Conservation (phyloP, 371 early-diverging fungal genomes). For the Coemansia sp. region DNA sequence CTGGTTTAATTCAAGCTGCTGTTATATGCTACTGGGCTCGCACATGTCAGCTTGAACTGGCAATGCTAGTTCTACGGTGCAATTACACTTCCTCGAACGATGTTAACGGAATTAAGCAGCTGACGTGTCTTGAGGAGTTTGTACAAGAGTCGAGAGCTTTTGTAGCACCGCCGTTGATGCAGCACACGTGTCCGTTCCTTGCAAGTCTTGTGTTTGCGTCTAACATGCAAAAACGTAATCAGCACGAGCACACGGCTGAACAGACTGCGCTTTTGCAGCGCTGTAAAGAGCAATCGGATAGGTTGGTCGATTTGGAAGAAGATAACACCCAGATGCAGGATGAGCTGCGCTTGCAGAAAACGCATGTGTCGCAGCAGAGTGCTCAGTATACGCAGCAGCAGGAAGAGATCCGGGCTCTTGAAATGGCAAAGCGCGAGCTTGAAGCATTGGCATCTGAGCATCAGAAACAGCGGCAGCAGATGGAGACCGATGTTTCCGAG, state of each 20-base stretch:
- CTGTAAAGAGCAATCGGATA: too few species aligned
- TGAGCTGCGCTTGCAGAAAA: too few species aligned
- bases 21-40: slow-evolving; percentile 32
- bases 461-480: too few species aligned
- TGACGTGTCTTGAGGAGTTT: neutral
- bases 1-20: neutral
- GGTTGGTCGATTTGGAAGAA: too few species aligned
- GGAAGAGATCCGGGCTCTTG: too few species aligned
- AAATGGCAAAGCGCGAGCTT: too few species aligned
- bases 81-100: neutral
- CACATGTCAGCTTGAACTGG: slow-evolving; percentile 20
- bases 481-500: neutral
- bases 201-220: neutral
- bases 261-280: neutral
- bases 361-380: too few species aligned
- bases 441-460: too few species aligned
- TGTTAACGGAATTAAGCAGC: neutral
- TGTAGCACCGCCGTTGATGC: neutral
- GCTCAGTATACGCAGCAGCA: too few species aligned
- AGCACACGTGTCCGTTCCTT: neutral
- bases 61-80: neutral
- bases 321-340: too few species aligned
- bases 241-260: neutral
- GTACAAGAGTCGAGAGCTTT: neutral
- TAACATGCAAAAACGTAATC: neutral